Evolutionary conservation across 208 protist genomes (phyloP).

Genomic region (Leptomonas seymouri): DNA sequence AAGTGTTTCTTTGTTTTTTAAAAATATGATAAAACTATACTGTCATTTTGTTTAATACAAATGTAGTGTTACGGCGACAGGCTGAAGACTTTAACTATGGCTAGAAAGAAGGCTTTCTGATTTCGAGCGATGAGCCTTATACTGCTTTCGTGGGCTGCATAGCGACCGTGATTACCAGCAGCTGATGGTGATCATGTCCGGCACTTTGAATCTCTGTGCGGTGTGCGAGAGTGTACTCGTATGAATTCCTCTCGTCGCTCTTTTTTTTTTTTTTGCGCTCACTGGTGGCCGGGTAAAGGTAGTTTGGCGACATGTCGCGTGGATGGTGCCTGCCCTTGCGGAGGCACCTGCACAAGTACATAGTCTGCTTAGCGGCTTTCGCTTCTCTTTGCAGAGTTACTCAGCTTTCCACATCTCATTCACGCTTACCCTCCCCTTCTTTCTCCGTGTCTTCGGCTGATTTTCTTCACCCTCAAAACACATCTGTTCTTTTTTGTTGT

Average conservation of each 20-base stretch:
- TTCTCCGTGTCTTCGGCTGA: neutral
- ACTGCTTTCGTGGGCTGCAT: neutral
- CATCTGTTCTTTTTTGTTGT: neutral
- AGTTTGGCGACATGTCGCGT: too few relatives aligned
- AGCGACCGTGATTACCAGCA: neutral
- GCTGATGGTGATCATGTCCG: too few relatives aligned
- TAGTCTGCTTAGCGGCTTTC: too few relatives aligned
- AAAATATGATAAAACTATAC: neutral
- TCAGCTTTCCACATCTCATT: too few relatives aligned
- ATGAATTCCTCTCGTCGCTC: neutral
- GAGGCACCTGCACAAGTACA: too few relatives aligned
- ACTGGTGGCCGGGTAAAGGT: too few relatives aligned
- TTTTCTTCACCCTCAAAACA: neutral
- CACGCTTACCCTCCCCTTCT: too few relatives aligned
- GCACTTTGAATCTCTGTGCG: too few relatives aligned
- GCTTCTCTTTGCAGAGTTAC: too few relatives aligned
- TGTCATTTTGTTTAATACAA: neutral
- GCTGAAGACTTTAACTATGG: neutral
- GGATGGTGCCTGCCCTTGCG: too few relatives aligned
- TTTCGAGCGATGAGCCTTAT: neutral
- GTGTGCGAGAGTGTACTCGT: neutral
- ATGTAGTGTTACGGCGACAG: neutral
- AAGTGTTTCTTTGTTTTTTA: constrained; percentile 2
- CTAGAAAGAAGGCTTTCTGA: neutral
- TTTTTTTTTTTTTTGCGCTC: too few relatives aligned